Conservation (phyloP, 139 green algal genomes). For the Zygnema circumcarinatum region DNA sequence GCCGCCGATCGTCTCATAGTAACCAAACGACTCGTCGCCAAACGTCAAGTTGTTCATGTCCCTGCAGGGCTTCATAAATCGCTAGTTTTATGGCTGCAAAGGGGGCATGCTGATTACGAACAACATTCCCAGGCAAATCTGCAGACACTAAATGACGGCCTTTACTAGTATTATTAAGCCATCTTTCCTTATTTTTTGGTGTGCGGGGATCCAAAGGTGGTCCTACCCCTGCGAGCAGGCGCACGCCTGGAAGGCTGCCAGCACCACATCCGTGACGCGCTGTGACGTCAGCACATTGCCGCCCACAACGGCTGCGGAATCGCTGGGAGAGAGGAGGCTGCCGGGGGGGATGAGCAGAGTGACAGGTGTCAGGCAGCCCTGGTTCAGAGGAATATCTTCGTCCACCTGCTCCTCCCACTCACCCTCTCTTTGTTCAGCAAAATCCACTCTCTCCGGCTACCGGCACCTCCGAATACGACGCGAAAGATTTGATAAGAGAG, state of each 20-base stretch:
- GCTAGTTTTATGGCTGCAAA: slow-evolving; percentile 12
- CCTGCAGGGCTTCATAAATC: too few relatives aligned
- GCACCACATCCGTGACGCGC: slow-evolving; percentile 94
- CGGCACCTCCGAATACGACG: background rate
- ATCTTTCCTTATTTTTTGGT: background rate
- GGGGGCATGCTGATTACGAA: background rate
- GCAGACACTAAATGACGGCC: background rate
- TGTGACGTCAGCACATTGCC: slow-evolving; percentile 98
- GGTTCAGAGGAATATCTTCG: slow-evolving; percentile 84
- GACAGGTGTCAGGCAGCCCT: slow-evolving; percentile 65
- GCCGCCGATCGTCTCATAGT: slow-evolving; percentile 97
- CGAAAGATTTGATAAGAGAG: slow-evolving; percentile 20
- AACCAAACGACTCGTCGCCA: slow-evolving; percentile 76
- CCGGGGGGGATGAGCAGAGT: slow-evolving; percentile 68
- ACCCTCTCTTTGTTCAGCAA: too few relatives aligned
- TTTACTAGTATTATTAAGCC: too few relatives aligned
- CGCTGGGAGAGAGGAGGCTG: slow-evolving; percentile 67
- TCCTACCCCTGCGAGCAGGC: slow-evolving; percentile 49
- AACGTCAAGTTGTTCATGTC: slow-evolving; percentile 99
- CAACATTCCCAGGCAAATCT: background rate
- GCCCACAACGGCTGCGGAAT: slow-evolving; percentile 85
- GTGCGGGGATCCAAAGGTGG: background rate
- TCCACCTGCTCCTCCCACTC: slow-evolving; percentile 38
- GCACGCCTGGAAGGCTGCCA: slow-evolving; percentile 81
- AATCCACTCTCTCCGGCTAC: too few relatives aligned